Evolutionary conservation across 1,284 basidiomycete species (phyloP).

Genomic region (Sanghuangporus baumii): DNA sequence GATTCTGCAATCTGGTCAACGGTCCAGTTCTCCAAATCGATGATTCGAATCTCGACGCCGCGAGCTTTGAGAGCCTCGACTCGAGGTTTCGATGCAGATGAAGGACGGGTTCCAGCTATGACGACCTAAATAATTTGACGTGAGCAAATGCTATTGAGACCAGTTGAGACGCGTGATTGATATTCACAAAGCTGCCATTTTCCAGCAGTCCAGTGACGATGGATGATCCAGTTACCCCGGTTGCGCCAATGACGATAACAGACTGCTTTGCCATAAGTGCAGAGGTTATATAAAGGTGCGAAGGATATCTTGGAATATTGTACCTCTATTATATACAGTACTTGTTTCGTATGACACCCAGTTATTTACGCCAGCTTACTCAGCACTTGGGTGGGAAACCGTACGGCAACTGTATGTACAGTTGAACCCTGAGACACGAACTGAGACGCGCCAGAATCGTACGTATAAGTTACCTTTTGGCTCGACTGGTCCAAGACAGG

Average conservation of each 20-base stretch:
- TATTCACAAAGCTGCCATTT: neutral
- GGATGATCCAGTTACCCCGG: neutral
- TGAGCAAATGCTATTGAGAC: neutral
- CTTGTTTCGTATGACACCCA: too few species aligned
- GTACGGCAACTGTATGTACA: too few species aligned
- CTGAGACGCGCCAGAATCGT: too few species aligned
- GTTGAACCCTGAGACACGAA: too few species aligned
- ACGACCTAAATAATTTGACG: neutral
- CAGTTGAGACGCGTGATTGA: neutral
- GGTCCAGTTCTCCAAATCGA: neutral
- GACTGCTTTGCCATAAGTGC: neutral
- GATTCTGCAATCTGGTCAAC: conserved; percentile 1
- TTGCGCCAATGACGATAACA: conserved; percentile 9
- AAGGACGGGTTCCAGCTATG: conserved; percentile 12
- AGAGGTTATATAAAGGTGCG: neutral
- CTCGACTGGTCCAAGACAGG: too few species aligned
- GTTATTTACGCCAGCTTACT: too few species aligned
- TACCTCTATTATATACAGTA: neutral
- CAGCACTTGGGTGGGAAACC: too few species aligned
- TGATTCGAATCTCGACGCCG: conserved; percentile 11
- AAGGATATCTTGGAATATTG: neutral
- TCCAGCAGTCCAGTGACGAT: conserved; percentile 3
- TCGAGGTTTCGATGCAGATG: conserved; percentile 6
- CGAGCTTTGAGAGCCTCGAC: conserved; percentile 5
- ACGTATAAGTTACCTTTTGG: too few species aligned